Evolutionary conservation across 495 filamentous ascomycete species (phyloP).

Genomic region (Tuber umbilicatum): DNA sequence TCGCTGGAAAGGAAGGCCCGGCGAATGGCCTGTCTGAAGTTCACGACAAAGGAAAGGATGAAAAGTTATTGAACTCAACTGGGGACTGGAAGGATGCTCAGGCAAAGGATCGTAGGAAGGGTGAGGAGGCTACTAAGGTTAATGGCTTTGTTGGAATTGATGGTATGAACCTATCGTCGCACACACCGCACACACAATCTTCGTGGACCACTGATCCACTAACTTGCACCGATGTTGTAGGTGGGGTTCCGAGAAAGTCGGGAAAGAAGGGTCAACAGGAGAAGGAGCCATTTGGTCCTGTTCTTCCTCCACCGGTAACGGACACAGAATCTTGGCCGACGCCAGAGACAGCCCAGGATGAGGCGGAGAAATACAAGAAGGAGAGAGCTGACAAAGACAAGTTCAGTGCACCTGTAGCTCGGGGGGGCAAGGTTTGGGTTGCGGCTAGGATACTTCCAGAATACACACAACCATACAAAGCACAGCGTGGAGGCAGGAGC

Average conservation of each 20-base stretch:
- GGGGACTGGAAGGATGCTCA: constrained; percentile 39
- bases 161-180: constrained; percentile 34
- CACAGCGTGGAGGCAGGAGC: constrained; percentile 59
- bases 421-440: constrained; percentile 46
- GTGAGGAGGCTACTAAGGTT: constrained; percentile 48
- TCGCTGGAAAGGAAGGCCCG: constrained; percentile 31
- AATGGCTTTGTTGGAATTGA: constrained; percentile 46
- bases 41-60: constrained; percentile 33
- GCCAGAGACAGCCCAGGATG: constrained; percentile 67
- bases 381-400: constrained; percentile 59
- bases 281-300: constrained; percentile 43
- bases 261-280: constrained; percentile 43
- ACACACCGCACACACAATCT: background rate
- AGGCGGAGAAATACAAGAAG: constrained; percentile 66
- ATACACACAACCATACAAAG: constrained; percentile 42
- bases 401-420: constrained; percentile 21
- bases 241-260: constrained; percentile 20
- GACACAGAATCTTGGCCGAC: constrained; percentile 84
- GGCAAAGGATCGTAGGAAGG: constrained; percentile 51
- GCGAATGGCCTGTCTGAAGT: constrained; percentile 16
- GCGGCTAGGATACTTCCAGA: constrained; percentile 17
- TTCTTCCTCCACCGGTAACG: constrained; percentile 56
- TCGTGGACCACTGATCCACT: constrained; percentile 7
- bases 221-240: constrained; percentile 12
- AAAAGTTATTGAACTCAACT: constrained; percentile 30